Percentiles rank a stretch among this genome's conserved stretches.
These are phyloP conservation scores for Gleditsia sinensis DNA, from an alignment of 306 rosid genomes.

Conservation along the genomic window DNA sequence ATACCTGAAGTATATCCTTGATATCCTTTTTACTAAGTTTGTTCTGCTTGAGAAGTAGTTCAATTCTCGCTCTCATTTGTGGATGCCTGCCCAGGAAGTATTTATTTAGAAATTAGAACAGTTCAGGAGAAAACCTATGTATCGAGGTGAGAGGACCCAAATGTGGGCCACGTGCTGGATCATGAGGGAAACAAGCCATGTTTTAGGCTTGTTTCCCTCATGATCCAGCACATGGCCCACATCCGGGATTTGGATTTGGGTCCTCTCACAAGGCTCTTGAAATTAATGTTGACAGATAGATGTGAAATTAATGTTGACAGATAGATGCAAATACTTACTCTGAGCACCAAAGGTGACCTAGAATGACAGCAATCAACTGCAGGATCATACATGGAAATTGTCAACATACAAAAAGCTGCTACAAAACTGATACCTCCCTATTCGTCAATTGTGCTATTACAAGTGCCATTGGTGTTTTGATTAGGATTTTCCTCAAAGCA, in stretches of 20 bases:
- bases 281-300: too few relatives aligned
- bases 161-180: too few relatives aligned
- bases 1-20: constrained; percentile 85
- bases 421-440: background rate
- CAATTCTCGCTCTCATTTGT: constrained; percentile 89
- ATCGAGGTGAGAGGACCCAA: too few relatives aligned
- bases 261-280: too few relatives aligned
- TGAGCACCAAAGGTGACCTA: constrained; percentile 94
- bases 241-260: too few relatives aligned
- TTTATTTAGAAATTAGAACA: constrained; percentile 22
- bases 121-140: constrained; percentile 14
- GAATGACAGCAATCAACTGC: constrained; percentile 87
- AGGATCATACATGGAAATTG: constrained; percentile 34
- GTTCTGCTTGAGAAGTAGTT: constrained; percentile 87
- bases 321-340: constrained; percentile 62
- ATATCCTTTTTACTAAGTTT: constrained; percentile 72
- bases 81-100: constrained; percentile 54
- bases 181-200: too few relatives aligned
- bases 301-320: background rate
- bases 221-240: too few relatives aligned
- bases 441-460: background rate
- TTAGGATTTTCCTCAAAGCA: background rate
- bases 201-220: too few relatives aligned
- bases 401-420: background rate
- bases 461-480: background rate